A percentile compares a stretch with the other conserved stretches of the same genome.
These are phyloP conservation scores for Myotisia sp. DNA, from an alignment of 2,329 filamentous ascomycete species.

Conservation along the genomic window DNA sequence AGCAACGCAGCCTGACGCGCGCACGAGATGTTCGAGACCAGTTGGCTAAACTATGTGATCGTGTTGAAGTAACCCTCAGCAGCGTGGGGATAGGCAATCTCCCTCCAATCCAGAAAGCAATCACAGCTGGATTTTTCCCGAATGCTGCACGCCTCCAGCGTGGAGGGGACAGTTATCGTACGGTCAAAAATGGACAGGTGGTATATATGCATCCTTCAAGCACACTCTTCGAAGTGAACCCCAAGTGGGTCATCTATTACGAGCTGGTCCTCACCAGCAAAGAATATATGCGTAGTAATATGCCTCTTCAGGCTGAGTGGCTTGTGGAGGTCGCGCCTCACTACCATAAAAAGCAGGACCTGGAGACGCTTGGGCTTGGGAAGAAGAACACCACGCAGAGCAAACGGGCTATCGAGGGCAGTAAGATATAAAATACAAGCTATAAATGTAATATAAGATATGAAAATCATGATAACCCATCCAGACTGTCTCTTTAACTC, in stretches of 20 bases:
- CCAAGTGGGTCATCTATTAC: constrained; percentile 79
- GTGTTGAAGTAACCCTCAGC: constrained; percentile 63
- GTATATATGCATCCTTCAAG: constrained; percentile 86
- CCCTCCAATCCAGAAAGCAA: constrained; percentile 67
- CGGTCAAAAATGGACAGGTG: constrained; percentile 75
- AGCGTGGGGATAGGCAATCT: constrained; percentile 58
- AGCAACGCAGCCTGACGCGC: constrained; percentile 75
- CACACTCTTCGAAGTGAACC: constrained; percentile 63
- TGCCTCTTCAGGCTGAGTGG: constrained; percentile 76
- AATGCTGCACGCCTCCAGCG: constrained; percentile 76
- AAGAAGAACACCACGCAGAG: constrained; percentile 59
- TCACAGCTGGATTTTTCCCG: constrained; percentile 86
- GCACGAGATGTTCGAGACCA: constrained; percentile 89
- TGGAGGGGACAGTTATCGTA: constrained; percentile 76
- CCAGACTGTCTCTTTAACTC: no score
- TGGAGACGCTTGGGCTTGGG: constrained; percentile 63
- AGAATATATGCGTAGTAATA: constrained; percentile 81
- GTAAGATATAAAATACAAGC: constrained; percentile 15
- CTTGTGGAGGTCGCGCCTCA: constrained; percentile 81
- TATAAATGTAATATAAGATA: no score
- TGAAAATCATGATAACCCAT: no score
- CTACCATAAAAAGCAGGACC: constrained; percentile 82
- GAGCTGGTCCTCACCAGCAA: constrained; percentile 82
- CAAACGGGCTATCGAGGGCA: constrained; percentile 31
- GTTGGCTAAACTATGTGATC: constrained; percentile 78